These are phyloP conservation scores for Neurospora sp. DNA, from an alignment of 495 filamentous ascomycete genomes.

Conservation along the genomic window DNA sequence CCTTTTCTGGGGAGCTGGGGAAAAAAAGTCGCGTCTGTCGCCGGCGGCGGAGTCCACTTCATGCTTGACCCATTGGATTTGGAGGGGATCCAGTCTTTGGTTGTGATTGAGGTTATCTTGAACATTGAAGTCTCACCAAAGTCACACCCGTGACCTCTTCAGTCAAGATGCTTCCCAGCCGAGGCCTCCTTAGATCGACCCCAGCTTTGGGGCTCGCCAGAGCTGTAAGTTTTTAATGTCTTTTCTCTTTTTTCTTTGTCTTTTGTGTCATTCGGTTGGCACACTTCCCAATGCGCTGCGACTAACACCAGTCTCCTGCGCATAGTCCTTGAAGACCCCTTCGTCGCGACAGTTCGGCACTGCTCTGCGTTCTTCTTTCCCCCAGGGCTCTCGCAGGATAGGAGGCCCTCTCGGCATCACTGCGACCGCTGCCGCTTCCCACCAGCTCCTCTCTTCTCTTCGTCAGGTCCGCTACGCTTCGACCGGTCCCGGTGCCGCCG, in stretches of 20 bases:
- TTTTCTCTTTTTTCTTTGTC: not conserved
- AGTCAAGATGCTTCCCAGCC: conserved; percentile 42
- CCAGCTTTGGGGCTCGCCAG: conserved; percentile 31
- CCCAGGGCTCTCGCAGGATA: conserved; percentile 9
- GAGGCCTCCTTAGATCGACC: conserved; percentile 36
- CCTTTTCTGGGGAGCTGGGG: not conserved
- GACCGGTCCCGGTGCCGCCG: conserved; percentile 14
- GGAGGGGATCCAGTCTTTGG: not conserved
- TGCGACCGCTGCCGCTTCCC: conserved; percentile 4
- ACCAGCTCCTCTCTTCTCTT: conserved; percentile 6
- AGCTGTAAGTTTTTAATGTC: conserved; percentile 11
- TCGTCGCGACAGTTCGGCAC: conserved; percentile 22
- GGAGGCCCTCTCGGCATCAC: conserved; percentile 6
- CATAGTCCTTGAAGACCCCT: not conserved
- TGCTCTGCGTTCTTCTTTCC: conserved; percentile 11
- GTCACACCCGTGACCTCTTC: not conserved
- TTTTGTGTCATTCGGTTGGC: not conserved
- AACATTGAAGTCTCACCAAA: not conserved
- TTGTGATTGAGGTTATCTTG: not conserved
- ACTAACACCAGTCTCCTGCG: not conserved
- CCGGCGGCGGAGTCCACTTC: conserved; percentile 1
- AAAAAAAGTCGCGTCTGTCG: not conserved
- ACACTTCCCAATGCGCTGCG: not conserved
- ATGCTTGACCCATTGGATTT: conserved; percentile 1
- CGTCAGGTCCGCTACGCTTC: conserved; percentile 24